Conservation (phyloP, 306 rosid genomes). For the Hylodesmum podocarpum region DNA sequence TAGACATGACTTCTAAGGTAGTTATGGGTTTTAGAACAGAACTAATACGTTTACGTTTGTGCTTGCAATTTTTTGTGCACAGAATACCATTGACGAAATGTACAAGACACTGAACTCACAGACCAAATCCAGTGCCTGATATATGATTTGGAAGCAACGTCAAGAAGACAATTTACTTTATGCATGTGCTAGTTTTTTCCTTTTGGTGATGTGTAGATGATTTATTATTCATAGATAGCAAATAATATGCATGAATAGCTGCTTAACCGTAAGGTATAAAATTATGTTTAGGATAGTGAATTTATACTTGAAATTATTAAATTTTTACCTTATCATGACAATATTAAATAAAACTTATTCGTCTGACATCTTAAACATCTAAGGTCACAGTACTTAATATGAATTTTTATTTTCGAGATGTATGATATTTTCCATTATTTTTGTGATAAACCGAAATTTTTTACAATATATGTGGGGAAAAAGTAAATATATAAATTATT, state of each 20-base stretch:
- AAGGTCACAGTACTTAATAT: background rate
- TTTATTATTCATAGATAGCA: background rate
- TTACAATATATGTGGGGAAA: background rate
- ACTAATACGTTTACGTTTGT: background rate
- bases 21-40: background rate
- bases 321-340: background rate
- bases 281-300: background rate
- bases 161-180: conserved; percentile 14
- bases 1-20: too few species aligned
- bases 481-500: too few species aligned
- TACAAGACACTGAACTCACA: conserved; percentile 43
- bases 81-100: conserved; percentile 65
- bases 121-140: conserved; percentile 48
- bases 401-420: background rate
- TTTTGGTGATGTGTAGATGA: conserved; percentile 8
- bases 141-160: background rate
- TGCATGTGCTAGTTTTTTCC: background rate
- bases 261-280: background rate
- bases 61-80: conserved; percentile 19
- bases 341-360: background rate
- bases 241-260: conserved; percentile 19
- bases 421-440: background rate
- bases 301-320: background rate
- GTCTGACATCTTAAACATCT: background rate
- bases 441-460: background rate